phyloP scores from a whole-genome alignment of 2,329 filamentous ascomycete species.

The Nakataea oryzae region DNA sequence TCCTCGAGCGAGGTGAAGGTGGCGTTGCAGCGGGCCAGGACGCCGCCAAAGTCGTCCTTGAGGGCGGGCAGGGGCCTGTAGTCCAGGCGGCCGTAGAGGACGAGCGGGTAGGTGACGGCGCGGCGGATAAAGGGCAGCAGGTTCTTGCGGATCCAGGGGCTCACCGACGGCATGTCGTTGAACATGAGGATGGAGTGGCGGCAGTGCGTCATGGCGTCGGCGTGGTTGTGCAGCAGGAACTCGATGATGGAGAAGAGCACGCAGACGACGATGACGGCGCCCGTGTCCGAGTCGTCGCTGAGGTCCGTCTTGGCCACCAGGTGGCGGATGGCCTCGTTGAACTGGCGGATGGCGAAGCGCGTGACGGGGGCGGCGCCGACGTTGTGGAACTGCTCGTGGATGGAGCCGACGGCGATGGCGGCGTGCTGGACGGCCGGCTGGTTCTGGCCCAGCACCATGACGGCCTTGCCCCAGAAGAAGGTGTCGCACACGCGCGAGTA shows the following conservation, averaged over 20 bases:
- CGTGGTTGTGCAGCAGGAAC: slow-evolving; percentile 31
- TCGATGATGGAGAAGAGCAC: slow-evolving; percentile 39
- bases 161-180: slow-evolving; percentile 4
- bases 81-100: slow-evolving; percentile 17
- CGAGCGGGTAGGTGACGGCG: slow-evolving; percentile 26
- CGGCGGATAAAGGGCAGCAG: slow-evolving; percentile 26
- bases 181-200: slow-evolving; percentile 14
- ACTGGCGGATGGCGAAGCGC: slow-evolving; percentile 27
- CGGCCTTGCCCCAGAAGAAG: slow-evolving; percentile 31
- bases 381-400: slow-evolving; percentile 26
- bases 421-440: slow-evolving; percentile 38
- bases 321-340: slow-evolving; percentile 35
- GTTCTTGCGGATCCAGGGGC: slow-evolving; percentile 19
- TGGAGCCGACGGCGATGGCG: slow-evolving; percentile 35
- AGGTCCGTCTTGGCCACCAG: slow-evolving; percentile 16
- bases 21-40: background rate
- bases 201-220: slow-evolving; percentile 24
- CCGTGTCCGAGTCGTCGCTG: slow-evolving; percentile 21
- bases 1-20: slow-evolving; percentile 10
- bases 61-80: slow-evolving; percentile 14
- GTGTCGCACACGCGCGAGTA: slow-evolving; percentile 30
- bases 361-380: slow-evolving; percentile 10
- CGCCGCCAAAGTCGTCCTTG: background rate
- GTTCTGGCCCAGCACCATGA: slow-evolving; percentile 31
- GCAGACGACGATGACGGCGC: slow-evolving; percentile 31